phyloP scores from a whole-genome alignment of 2,329 filamentous ascomycete species.

The Aspergillus novofumigatus region DNA sequence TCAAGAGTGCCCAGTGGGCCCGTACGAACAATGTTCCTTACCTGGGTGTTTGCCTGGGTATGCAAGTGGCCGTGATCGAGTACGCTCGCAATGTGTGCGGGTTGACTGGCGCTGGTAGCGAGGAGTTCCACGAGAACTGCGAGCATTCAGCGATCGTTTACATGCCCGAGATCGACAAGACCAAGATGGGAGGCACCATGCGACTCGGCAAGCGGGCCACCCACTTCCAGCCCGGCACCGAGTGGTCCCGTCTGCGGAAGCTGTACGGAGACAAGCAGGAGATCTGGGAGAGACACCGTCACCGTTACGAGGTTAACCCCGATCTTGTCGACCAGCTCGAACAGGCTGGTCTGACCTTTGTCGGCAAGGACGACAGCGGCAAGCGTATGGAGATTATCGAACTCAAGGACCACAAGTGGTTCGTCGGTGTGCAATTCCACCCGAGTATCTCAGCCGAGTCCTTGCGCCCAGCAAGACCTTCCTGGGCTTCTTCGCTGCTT shows the following conservation, averaged over 20 bases:
- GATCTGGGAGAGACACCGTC: slow-evolving; percentile 73
- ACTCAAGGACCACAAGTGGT: slow-evolving; percentile 78
- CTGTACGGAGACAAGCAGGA: slow-evolving; percentile 60
- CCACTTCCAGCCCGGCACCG: slow-evolving; percentile 68
- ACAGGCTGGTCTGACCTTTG: slow-evolving; percentile 65
- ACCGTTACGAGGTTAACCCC: slow-evolving; percentile 89
- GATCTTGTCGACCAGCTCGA: slow-evolving; percentile 66
- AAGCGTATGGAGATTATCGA: slow-evolving; percentile 81
- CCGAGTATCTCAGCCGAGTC: slow-evolving; percentile 76
- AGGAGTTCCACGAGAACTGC: slow-evolving; percentile 54
- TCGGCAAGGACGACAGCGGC: slow-evolving; percentile 74
- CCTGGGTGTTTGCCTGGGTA: slow-evolving; percentile 84
- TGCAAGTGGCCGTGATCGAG: slow-evolving; percentile 91
- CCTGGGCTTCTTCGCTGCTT: slow-evolving; percentile 79
- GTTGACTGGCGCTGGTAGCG: slow-evolving; percentile 53
- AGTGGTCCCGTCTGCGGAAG: slow-evolving; percentile 73
- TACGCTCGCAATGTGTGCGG: slow-evolving; percentile 72
- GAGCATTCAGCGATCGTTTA: slow-evolving; percentile 72
- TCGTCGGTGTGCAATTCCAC: slow-evolving; percentile 82
- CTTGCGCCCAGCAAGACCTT: slow-evolving; percentile 70
- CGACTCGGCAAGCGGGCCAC: slow-evolving; percentile 71
- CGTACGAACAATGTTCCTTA: slow-evolving; percentile 76
- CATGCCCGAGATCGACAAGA: slow-evolving; percentile 83
- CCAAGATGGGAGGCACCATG: slow-evolving; percentile 83
- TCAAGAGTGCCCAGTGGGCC: slow-evolving; percentile 80